Conservation (phyloP, 1,139 yeast genomes). For the Taphrina sp. region DNA sequence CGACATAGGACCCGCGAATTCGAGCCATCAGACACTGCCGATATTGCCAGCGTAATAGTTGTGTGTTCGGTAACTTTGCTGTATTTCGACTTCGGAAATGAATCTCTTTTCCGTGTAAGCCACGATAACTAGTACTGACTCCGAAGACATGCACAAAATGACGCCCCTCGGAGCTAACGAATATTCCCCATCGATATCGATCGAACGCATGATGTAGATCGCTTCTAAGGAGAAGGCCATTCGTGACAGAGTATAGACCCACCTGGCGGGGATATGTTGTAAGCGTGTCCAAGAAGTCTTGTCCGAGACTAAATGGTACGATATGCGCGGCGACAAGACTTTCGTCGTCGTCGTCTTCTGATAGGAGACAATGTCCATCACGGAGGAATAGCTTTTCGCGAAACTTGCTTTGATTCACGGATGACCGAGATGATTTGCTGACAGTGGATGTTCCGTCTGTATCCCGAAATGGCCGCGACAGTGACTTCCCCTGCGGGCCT, state of each 20-base stretch:
- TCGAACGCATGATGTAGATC: slow-evolving; percentile 11
- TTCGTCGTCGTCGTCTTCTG: slow-evolving; percentile 5
- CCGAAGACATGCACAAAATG: slow-evolving; percentile 8
- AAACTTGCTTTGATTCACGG: slow-evolving; percentile 6
- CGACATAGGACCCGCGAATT: slow-evolving; percentile 7
- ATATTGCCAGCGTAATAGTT: slow-evolving; percentile 14
- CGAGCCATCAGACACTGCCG: slow-evolving; percentile 17
- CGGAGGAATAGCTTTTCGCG: slow-evolving; percentile 15
- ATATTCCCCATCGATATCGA: slow-evolving; percentile 10
- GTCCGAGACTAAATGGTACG: slow-evolving; percentile 15
- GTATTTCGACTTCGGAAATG: slow-evolving; percentile 9
- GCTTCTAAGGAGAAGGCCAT: slow-evolving; percentile 10
- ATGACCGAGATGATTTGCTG: slow-evolving; percentile 18
- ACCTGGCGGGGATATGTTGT: slow-evolving; percentile 2
- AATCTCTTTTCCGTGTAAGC: slow-evolving; percentile 10
- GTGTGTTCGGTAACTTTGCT: slow-evolving; percentile 2
- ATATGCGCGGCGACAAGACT: slow-evolving; percentile 14
- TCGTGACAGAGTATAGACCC: slow-evolving; percentile 4
- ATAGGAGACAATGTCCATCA: slow-evolving; percentile 9
- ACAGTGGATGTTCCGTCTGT: slow-evolving; percentile 8
- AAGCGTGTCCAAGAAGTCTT: slow-evolving; percentile 1
- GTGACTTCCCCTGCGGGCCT: slow-evolving; percentile 17
- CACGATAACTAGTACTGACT: background rate
- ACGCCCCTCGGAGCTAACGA: slow-evolving; percentile 4
- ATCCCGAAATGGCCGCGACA: slow-evolving; percentile 2